phyloP scores from a whole-genome alignment of 768 basidiomycete genomes.

The Termitomyces sp. region DNA sequence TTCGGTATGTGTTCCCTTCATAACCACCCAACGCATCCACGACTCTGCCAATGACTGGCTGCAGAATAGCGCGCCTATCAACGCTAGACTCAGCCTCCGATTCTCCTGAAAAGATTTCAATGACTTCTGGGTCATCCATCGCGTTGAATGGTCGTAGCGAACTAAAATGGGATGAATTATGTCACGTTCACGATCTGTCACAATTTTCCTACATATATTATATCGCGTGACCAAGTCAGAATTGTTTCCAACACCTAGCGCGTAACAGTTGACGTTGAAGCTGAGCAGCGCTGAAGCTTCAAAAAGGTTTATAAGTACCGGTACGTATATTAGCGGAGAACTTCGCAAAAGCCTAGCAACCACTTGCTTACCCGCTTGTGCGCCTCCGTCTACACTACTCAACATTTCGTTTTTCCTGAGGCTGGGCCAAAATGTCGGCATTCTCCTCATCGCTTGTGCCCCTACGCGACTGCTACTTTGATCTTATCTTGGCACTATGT shows the following conservation, averaged over 20 bases:
- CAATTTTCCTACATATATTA: too few species aligned
- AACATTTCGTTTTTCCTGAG: too few species aligned
- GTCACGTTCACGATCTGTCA: slow-evolving; percentile 13
- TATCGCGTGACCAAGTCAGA: background rate
- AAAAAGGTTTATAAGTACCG: too few species aligned
- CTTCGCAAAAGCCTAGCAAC: too few species aligned
- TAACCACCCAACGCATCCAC: slow-evolving; percentile 78
- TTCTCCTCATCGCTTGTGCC: too few species aligned
- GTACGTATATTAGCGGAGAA: too few species aligned
- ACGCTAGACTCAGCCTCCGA: slow-evolving; percentile 19
- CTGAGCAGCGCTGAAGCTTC: too few species aligned
- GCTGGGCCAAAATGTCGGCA: background rate
- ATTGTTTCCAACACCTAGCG: too few species aligned
- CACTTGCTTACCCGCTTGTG: background rate
- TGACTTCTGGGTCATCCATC: slow-evolving; percentile 23
- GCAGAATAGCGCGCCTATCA: slow-evolving; percentile 50
- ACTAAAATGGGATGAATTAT: background rate
- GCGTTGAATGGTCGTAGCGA: background rate
- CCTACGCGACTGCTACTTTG: too few species aligned
- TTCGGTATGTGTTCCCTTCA: slow-evolving; percentile 59
- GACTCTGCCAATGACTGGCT: slow-evolving; percentile 65
- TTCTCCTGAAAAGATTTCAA: slow-evolving; percentile 30
- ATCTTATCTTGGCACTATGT: background rate
- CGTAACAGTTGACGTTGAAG: too few species aligned
- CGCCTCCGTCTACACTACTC: background rate